Evolutionary conservation across 805 yeast genomes (phyloP).

Genomic region (Metschnikowia hibisci): DNA sequence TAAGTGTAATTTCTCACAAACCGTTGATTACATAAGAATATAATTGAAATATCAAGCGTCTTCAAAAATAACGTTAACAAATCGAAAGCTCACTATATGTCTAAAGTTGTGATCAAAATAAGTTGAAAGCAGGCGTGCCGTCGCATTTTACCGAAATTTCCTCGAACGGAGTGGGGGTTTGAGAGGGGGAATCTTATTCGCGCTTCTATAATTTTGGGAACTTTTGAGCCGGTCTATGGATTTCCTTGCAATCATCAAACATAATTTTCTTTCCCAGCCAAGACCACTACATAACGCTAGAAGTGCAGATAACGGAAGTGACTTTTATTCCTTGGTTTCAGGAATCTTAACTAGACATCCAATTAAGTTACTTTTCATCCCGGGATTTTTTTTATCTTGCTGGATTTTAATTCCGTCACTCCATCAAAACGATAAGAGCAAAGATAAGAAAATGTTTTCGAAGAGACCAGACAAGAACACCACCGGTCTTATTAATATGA

Average conservation of each 20-base stretch:
- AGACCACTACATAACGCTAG: neutral
- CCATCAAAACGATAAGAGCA: constrained; percentile 1
- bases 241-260: constrained; percentile 9
- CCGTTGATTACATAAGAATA: no score
- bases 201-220: neutral
- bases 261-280: constrained; percentile 2
- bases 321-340: neutral
- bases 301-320: neutral
- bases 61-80: no score
- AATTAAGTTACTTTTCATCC: neutral
- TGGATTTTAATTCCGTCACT: constrained; percentile 15
- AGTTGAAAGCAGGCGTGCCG: no score
- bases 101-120: no score
- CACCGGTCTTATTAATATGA: constrained; percentile 76
- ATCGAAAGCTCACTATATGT: neutral
- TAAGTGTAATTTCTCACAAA: neutral
- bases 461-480: constrained; percentile 69
- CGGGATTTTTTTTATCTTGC: constrained; percentile 7
- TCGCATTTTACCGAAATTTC: constrained; percentile 2
- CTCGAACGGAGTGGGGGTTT: constrained; percentile 1
- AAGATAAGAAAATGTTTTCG: constrained; percentile 30
- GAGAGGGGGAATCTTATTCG: constrained; percentile 1
- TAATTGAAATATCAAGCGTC: no score
- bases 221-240: constrained; percentile 6
- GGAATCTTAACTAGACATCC: neutral